Conservation (phyloP, 208 protist species). For the Trypanosoma conorhini region DNA sequence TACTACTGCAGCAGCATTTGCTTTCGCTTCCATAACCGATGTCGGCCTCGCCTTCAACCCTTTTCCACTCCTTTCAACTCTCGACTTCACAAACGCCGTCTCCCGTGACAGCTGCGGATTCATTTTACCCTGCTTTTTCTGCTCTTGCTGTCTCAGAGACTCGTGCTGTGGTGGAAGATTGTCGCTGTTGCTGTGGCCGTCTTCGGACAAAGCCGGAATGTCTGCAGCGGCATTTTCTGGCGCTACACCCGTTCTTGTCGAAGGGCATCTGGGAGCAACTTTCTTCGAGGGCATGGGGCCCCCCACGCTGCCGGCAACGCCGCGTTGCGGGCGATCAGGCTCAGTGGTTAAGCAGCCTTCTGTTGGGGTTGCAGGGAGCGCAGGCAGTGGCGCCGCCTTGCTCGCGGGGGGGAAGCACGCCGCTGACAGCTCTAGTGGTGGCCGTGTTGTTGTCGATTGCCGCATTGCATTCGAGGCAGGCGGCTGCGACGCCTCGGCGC, state of each 20-base stretch:
- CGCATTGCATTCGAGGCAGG: not conserved
- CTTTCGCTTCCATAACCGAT: not conserved
- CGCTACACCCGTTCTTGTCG: not conserved
- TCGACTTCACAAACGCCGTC: not conserved
- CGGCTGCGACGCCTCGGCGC: not conserved
- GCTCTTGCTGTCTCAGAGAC: not conserved
- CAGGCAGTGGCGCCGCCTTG: not conserved
- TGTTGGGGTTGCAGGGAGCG: not conserved
- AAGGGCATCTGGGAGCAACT: not conserved
- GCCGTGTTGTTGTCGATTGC: not conserved
- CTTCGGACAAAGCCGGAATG: not conserved
- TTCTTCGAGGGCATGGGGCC: not conserved
- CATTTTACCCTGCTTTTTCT: not conserved
- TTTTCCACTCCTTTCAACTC: not conserved
- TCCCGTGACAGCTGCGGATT: not conserved
- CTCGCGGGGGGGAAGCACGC: not conserved
- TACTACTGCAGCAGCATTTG: not conserved
- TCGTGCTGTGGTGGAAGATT: not conserved
- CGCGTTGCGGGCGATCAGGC: not conserved
- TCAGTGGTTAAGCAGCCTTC: not conserved
- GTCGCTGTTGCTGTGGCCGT: not conserved
- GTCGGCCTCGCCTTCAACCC: not conserved
- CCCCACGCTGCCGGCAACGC: not conserved
- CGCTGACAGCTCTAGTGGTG: not conserved
- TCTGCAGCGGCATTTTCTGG: not conserved